Evolutionary conservation across 2,329 filamentous ascomycete genomes (phyloP).

Genomic region (Pseudogymnoascus sp.): DNA sequence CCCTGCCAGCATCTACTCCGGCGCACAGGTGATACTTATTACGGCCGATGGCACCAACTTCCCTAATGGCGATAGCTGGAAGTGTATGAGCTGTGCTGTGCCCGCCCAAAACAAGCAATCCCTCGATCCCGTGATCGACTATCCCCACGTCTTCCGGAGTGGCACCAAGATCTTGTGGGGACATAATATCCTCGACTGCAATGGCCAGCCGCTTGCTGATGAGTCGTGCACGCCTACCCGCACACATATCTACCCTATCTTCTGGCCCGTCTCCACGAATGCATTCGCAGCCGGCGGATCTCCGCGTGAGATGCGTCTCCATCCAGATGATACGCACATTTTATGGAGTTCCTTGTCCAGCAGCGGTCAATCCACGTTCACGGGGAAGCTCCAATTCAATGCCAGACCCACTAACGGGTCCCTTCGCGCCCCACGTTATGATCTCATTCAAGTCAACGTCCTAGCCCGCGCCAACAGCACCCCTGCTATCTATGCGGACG

Average conservation of each 20-base stretch:
- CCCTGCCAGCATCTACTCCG: conserved; percentile 34
- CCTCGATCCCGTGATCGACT: conserved; percentile 26
- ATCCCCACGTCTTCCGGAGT: conserved; percentile 36
- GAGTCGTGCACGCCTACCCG: conserved; percentile 32
- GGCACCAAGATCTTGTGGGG: conserved; percentile 32
- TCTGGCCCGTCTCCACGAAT: conserved; percentile 29
- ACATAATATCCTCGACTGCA: conserved; percentile 30
- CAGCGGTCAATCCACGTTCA: conserved; percentile 28
- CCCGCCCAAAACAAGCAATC: conserved; percentile 27
- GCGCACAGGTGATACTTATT: conserved; percentile 36
- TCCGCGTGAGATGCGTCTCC: conserved; percentile 37
- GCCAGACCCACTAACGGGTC: conserved; percentile 25
- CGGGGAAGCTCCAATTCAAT: conserved; percentile 36
- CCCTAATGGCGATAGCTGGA: conserved; percentile 38
- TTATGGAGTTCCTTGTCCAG: conserved; percentile 34
- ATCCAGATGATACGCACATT: conserved; percentile 38
- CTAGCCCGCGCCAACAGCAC: conserved; percentile 25
- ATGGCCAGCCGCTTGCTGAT: conserved; percentile 27
- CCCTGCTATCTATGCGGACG: conserved; percentile 21
- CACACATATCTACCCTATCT: conserved; percentile 35
- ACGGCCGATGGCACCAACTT: conserved; percentile 36
- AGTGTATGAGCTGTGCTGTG: conserved; percentile 40
- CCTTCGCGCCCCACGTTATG: conserved; percentile 30
- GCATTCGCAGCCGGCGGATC: conserved; percentile 27
- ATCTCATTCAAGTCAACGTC: conserved; percentile 33